Conservation (phyloP, 768 basidiomycete genomes). For the Hebeloma cylindrosporum region DNA sequence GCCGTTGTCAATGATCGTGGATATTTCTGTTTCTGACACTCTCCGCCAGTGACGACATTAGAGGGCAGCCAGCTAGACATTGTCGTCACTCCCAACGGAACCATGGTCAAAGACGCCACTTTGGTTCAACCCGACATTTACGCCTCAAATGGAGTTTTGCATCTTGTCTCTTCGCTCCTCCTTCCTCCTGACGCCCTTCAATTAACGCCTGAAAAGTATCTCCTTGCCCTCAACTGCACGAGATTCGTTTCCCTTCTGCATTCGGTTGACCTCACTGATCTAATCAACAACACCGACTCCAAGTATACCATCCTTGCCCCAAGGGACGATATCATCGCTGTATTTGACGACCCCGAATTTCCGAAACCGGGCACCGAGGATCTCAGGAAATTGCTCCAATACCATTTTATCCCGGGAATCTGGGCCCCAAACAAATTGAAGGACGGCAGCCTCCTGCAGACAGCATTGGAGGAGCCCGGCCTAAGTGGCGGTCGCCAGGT, state of each 20-base stretch:
- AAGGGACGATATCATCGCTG: slow-evolving; percentile 75
- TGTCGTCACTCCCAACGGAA: slow-evolving; percentile 50
- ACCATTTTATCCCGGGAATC: slow-evolving; percentile 89
- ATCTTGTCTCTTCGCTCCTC: slow-evolving; percentile 82
- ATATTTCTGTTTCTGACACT: slow-evolving; percentile 8
- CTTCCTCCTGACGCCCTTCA: slow-evolving; percentile 72
- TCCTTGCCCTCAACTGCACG: slow-evolving; percentile 89
- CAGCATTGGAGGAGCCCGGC: slow-evolving; percentile 71
- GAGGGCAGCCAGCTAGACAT: slow-evolving; percentile 69
- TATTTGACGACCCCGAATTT: slow-evolving; percentile 52
- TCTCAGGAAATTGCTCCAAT: slow-evolving; percentile 71
- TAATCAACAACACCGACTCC: slow-evolving; percentile 68
- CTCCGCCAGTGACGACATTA: slow-evolving; percentile 62
- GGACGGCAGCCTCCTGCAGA: slow-evolving; percentile 76
- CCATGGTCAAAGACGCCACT: slow-evolving; percentile 54
- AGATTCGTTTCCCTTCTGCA: slow-evolving; percentile 87
- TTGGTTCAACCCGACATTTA: slow-evolving; percentile 82
- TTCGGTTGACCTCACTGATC: slow-evolving; percentile 68
- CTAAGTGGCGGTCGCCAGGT: slow-evolving; percentile 72
- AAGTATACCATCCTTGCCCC: slow-evolving; percentile 92
- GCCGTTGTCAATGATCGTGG: background rate
- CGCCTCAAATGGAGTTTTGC: slow-evolving; percentile 93
- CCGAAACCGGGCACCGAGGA: slow-evolving; percentile 68
- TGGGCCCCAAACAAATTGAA: slow-evolving; percentile 70
- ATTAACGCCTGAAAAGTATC: slow-evolving; percentile 92